phyloP scores from a whole-genome alignment of 2,329 filamentous ascomycete genomes.

The Diaporthe citrichinensis region DNA sequence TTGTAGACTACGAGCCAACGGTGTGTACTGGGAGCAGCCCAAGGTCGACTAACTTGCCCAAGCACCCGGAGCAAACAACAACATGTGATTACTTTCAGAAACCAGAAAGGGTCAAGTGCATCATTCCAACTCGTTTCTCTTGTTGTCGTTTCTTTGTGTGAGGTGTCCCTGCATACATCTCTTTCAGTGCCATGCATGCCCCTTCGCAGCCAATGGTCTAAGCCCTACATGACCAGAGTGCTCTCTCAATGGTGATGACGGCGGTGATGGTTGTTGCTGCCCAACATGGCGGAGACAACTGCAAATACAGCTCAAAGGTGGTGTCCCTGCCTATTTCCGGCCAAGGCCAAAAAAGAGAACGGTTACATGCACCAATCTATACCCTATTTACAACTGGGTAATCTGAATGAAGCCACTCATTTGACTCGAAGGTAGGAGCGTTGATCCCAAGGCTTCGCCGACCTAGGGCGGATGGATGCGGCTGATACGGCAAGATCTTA shows the following conservation, averaged over 20 bases:
- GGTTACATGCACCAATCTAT: too few species aligned
- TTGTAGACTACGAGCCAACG: neutral
- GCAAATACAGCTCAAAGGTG: neutral
- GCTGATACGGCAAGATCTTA: neutral
- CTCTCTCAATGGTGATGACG: neutral
- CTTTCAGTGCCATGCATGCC: neutral
- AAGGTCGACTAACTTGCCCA: neutral
- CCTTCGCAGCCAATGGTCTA: neutral
- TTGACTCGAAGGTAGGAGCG: neutral
- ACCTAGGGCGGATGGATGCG: neutral
- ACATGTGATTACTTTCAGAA: neutral
- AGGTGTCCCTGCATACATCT: neutral
- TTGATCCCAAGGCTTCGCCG: too few species aligned
- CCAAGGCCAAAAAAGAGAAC: neutral
- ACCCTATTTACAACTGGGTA: too few species aligned
- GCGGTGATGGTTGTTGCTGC: slow-evolving; percentile 4
- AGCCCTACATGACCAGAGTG: neutral
- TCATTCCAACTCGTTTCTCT: too few species aligned
- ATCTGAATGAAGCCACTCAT: too few species aligned
- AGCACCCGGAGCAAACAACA: slow-evolving; percentile 6
- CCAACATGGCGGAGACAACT: neutral
- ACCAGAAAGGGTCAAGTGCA: neutral
- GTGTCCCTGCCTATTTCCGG: too few species aligned
- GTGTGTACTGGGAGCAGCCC: neutral
- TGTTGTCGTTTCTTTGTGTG: neutral